Evolutionary conservation across 306 rosid species (phyloP).

Genomic region (Carpinus fangiana): DNA sequence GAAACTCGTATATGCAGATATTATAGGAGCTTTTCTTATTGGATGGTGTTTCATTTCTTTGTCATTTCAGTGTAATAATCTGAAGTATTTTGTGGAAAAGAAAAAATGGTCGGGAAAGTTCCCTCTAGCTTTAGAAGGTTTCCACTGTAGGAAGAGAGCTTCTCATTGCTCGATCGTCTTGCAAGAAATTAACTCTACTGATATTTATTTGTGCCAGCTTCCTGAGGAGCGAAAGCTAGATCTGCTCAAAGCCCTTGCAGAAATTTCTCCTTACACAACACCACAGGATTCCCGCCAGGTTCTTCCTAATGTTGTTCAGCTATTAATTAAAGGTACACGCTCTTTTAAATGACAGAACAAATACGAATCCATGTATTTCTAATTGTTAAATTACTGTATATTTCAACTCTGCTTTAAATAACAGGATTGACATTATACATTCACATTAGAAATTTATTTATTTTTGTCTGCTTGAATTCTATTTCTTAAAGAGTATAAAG

Average conservation of each 20-base stretch:
- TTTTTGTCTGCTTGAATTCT: not conserved
- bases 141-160: not conserved
- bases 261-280: constrained; percentile 81
- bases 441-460: not conserved
- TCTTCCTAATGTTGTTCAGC: constrained; percentile 91
- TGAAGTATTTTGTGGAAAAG: not conserved
- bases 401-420: not conserved
- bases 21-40: not conserved
- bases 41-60: not conserved
- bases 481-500: not conserved
- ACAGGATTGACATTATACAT: not conserved
- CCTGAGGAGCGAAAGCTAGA: constrained; percentile 92
- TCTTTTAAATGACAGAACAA: constrained; percentile 15
- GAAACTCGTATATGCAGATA: not conserved
- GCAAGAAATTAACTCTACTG: not conserved
- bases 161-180: not conserved
- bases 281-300: constrained; percentile 97
- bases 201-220: constrained; percentile 49
- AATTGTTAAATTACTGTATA: not conserved
- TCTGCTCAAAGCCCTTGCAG: constrained; percentile 92
- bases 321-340: constrained; percentile 65
- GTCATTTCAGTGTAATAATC: not conserved
- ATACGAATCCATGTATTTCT: constrained; percentile 7
- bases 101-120: not conserved
- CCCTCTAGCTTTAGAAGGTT: not conserved